Conservation (phyloP, 2,329 filamentous ascomycete genomes). For the Nectriaceae sp. region DNA sequence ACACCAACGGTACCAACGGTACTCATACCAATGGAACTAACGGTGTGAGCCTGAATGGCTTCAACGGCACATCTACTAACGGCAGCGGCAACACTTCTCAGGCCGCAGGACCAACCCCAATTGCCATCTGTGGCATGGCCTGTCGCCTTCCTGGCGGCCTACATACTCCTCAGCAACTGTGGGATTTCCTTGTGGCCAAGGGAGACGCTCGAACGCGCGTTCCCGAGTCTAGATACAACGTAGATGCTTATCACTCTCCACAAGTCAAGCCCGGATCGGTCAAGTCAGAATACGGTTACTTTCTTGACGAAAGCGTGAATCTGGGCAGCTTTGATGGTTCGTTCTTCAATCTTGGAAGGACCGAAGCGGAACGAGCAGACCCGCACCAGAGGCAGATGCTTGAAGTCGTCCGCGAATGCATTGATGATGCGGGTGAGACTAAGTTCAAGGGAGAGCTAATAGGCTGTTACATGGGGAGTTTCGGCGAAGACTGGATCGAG, state of each 20-base stretch:
- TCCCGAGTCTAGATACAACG: constrained; percentile 14
- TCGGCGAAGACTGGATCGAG: constrained; percentile 34
- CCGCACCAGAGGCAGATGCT: constrained; percentile 40
- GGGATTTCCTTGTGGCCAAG: constrained; percentile 28
- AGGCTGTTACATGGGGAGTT: constrained; percentile 37
- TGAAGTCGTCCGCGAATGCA: constrained; percentile 36
- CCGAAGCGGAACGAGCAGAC: constrained; percentile 35
- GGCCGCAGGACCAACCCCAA: constrained; percentile 3
- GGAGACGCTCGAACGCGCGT: constrained; percentile 18
- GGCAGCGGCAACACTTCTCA: background rate
- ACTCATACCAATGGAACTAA: constrained; percentile 1
- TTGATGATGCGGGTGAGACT: constrained; percentile 37
- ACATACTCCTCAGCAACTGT: constrained; percentile 18
- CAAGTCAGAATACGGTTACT: constrained; percentile 29
- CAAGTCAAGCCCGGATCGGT: constrained; percentile 20
- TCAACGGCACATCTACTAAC: background rate
- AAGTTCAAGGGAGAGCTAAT: constrained; percentile 32
- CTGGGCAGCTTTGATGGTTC: constrained; percentile 28
- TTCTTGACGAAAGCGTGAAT: constrained; percentile 29
- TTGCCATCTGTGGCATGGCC: constrained; percentile 32
- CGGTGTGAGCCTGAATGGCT: background rate
- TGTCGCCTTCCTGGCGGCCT: constrained; percentile 27
- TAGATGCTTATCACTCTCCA: constrained; percentile 13
- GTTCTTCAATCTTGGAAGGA: constrained; percentile 27
- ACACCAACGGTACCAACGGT: constrained; percentile 2